Base-by-base conservation (phyloP, 768 basidiomycete genomes). In the Lactifluus pinguis region DNA sequence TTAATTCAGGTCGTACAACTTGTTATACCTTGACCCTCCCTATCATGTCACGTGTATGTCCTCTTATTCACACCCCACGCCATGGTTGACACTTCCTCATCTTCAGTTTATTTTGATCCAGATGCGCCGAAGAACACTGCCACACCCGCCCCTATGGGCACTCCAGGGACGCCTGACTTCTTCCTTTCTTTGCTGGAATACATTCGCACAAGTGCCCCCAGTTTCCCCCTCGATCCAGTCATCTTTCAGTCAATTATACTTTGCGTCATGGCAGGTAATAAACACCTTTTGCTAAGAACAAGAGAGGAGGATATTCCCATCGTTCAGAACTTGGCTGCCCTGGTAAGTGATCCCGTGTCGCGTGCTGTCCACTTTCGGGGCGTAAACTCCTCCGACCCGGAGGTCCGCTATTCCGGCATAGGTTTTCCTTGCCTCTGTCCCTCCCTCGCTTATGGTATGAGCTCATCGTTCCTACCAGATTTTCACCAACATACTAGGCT, bases 181-280 rank as follows among this genome's bases (percentile, higher is more conserved):
- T 68, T 72, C 38, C 62, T 70, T 19, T 67, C 69, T 32, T 68
- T 85, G 32, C 65, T 86, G 11, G 69, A 73, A 4, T 73, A 79
- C 59, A 69, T 86, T 55, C 79, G 75, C 42, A 65, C 74, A n/a
- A 69, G 72, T 7, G 71, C 73, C 30, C 74, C 80, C n/a, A 74
- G 74, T 52, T 69, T 85, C 15, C 84, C 84, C 8, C 58, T 87
- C 3, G 86, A 89, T 55, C 76, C 80, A 10, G 78, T 82, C 54
- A 78, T 88, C 45, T 71, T 89, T 21, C 85, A 85, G 68, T 82
- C 84, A 21, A 72, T 89, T 15, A 78, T 89, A 34, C 78, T 85
- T 4, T 86, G 80, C 68, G 74, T 89, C 50, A 73, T 86, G 39
- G 77, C 86, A 3, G 81, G 81, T 1, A 75, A 84, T 65, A 83